These are phyloP conservation scores for Bryopsis sp. DNA, from an alignment of 139 green algal species.

Conservation along the genomic window DNA sequence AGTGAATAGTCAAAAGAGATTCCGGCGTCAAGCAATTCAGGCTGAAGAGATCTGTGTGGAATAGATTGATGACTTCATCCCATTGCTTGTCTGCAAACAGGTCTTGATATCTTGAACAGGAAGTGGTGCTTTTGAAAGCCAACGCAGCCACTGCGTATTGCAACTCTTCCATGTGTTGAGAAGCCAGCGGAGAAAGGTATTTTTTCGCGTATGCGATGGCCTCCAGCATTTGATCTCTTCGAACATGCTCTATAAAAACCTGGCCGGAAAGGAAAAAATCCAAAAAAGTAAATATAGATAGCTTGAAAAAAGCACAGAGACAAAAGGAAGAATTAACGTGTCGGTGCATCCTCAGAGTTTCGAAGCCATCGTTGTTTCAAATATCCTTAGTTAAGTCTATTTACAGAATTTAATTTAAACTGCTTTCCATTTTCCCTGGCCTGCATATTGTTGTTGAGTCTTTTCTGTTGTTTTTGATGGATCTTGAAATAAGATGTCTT, in stretches of 20 bases:
- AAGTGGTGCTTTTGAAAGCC: slow-evolving; percentile 41
- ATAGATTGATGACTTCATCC: slow-evolving; percentile 49
- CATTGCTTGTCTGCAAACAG: slow-evolving; percentile 49
- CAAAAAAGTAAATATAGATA: neutral
- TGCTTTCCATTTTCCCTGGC: too few relatives aligned
- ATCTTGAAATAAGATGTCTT: too few relatives aligned
- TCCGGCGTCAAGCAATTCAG: slow-evolving; percentile 65
- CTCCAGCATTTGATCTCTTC: slow-evolving; percentile 35
- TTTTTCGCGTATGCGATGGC: slow-evolving; percentile 71
- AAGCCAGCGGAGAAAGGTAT: slow-evolving; percentile 64
- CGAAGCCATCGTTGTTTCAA: neutral
- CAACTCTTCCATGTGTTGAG: slow-evolving; percentile 59
- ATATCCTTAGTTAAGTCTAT: neutral
- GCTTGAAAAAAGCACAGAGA: too few relatives aligned
- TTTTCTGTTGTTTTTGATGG: too few relatives aligned
- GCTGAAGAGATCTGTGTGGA: slow-evolving; percentile 65
- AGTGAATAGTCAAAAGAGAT: slow-evolving; percentile 63
- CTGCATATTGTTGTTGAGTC: too few relatives aligned
- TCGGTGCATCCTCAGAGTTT: too few relatives aligned
- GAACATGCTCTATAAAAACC: slow-evolving; percentile 91
- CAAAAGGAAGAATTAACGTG: too few relatives aligned
- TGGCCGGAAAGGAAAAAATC: slow-evolving; percentile 31
- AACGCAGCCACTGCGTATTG: slow-evolving; percentile 75
- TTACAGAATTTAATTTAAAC: neutral
- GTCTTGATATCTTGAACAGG: slow-evolving; percentile 35